Conservation (phyloP, 345 rosid species). For the Melastoma malabathricum region DNA sequence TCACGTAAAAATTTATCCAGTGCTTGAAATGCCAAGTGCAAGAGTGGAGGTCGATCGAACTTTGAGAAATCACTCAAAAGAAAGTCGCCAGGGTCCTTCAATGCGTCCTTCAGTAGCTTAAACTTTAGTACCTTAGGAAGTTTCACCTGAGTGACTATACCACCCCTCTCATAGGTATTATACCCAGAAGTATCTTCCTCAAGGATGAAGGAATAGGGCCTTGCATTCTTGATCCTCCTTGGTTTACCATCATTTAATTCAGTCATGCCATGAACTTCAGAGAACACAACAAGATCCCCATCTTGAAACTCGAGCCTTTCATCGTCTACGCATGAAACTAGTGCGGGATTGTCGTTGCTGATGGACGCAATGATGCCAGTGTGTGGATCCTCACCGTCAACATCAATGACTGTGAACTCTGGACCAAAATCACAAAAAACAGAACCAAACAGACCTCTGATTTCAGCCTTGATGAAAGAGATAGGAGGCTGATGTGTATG, state of each 20-base stretch:
- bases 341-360: conserved; percentile 74
- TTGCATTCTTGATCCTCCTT: conserved; percentile 68
- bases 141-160: conserved; percentile 93
- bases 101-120: conserved; percentile 76
- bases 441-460: conserved; percentile 91
- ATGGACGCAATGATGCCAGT: conserved; percentile 94
- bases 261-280: conserved; percentile 93
- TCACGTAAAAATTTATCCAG: conserved; percentile 63
- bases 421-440: conserved; percentile 97
- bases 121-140: conserved; percentile 73
- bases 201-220: conserved; percentile 82
- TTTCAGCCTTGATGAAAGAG: conserved; percentile 79
- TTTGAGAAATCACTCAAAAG: conserved; percentile 88
- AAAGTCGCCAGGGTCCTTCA: conserved; percentile 88
- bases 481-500: conserved; percentile 87
- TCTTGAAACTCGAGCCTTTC: conserved; percentile 96
- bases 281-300: conserved; percentile 91
- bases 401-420: conserved; percentile 81
- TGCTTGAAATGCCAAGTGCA: conserved; percentile 92
- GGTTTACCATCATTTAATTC: conserved; percentile 91
- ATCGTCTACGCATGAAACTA: conserved; percentile 88
- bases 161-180: conserved; percentile 73
- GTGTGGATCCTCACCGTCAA: conserved; percentile 92
- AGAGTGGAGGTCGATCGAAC: conserved; percentile 80
- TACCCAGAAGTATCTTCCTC: conserved; percentile 72